A percentile compares a stretch with the other conserved stretches of the same genome.
Conservation (phyloP, 108 stramenopile genomes). For the Mediolabrus comicus region DNA sequence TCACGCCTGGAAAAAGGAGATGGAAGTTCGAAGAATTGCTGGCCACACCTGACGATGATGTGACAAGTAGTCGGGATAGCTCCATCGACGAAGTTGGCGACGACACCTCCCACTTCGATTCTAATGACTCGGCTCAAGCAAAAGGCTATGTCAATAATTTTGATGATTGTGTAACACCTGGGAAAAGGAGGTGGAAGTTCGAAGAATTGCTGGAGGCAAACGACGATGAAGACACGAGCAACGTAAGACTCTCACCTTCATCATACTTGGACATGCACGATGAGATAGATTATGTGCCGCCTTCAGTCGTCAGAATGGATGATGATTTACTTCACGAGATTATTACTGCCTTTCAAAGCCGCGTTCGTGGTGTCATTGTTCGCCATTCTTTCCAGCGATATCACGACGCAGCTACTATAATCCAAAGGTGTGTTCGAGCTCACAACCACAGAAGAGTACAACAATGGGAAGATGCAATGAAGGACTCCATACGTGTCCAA, state of each 20-base stretch:
- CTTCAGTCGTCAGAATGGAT: background rate
- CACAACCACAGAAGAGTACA: background rate
- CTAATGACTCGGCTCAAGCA: too few relatives aligned
- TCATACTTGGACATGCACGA: background rate
- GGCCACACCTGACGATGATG: background rate
- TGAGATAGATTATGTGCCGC: background rate
- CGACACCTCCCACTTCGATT: too few relatives aligned
- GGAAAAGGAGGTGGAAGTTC: background rate
- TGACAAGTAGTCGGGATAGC: too few relatives aligned
- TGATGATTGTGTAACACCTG: background rate
- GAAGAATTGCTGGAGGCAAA: background rate
- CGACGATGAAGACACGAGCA: background rate
- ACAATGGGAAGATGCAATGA: background rate
- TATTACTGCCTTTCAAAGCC: conserved; percentile 8
- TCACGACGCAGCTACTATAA: conserved; percentile 5
- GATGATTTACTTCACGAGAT: background rate
- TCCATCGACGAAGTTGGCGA: too few relatives aligned
- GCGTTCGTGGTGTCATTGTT: conserved; percentile 4
- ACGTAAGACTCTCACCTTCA: background rate
- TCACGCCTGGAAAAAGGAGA: background rate
- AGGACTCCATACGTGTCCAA: background rate
- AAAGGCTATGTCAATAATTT: too few relatives aligned
- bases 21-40: background rate
- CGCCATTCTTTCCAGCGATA: background rate
- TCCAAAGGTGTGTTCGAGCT: conserved; percentile 8